Evolutionary conservation across 192 early-diverging fungal genomes (phyloP), one percentile per base, ranked within the genome.

Genomic region (Coemansia sp.): DNA sequence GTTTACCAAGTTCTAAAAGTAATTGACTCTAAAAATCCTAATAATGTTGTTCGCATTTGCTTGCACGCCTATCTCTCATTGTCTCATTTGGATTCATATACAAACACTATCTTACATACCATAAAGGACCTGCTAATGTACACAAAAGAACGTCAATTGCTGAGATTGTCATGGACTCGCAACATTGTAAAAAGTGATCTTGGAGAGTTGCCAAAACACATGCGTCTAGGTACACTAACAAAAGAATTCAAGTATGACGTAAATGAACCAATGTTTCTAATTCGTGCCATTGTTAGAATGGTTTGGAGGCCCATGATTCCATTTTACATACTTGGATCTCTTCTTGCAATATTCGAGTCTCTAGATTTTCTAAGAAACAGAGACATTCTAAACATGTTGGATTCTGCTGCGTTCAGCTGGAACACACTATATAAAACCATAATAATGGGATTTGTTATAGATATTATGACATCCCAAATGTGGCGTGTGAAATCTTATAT

Each of bases 271-370:
- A 22, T 80, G 51, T 80, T 80, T 49, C 36, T 80, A 42, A 57
- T 80, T 41, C 72, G 72, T 10, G 77, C 72, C 21, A 65, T 79
- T 18, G 15, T 62, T 8, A 72, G 77, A 8, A 74, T 79, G 72
- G 41, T 67, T 0, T 79, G 77, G 77, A 67, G 72, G 11, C 77
- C 77, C n/a, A 41, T 74, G 56, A 41, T 79, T 18, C 77, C 77
- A 0, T 41, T 79, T 8, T 71, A 62, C 36, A 49, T 71, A 16
- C 16, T 66, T 8, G 48, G 60, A 1, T 61, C 57, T 13, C 21
- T 74, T 26, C 9, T 68, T n/a, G 37, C 66, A 15, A 63, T 56
- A 13, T 15, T 59, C 1, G 12, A 11, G 0, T 32, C 67, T 1
- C 6, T 71, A 4, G 37, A 46, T 4, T 41, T 46, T 1, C 43